These are phyloP conservation scores for Microsporum audouinii DNA, from an alignment of 2,329 filamentous ascomycete species.

Conservation along the genomic window DNA sequence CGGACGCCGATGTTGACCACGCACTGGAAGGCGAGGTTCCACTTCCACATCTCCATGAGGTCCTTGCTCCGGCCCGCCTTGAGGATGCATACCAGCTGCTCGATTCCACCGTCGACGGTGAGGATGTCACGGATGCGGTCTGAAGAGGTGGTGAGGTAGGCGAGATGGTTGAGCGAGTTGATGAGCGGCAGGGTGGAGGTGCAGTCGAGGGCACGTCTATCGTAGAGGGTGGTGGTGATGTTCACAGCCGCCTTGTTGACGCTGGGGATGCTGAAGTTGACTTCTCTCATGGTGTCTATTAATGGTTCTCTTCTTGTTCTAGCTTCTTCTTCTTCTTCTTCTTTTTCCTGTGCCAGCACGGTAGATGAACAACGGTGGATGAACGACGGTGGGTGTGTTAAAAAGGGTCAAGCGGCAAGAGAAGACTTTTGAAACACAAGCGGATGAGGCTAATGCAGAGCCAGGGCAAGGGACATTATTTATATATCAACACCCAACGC, in stretches of 20 bases:
- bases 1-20: constrained; percentile 97
- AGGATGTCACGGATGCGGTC: constrained; percentile 95
- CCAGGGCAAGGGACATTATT: background rate
- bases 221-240: constrained; percentile 96
- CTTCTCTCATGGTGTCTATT: constrained; percentile 76
- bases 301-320: background rate
- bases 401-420: background rate
- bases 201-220: constrained; percentile 92
- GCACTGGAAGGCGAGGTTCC: constrained; percentile 98
- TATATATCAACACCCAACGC: background rate
- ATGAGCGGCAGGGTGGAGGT: constrained; percentile 95
- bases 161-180: constrained; percentile 97
- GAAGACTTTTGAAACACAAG: background rate
- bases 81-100: constrained; percentile 90
- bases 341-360: background rate
- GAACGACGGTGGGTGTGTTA: background rate
- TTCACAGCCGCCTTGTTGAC: constrained; percentile 98
- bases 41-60: constrained; percentile 99
- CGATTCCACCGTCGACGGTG: constrained; percentile 96
- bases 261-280: constrained; percentile 98
- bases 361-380: background rate
- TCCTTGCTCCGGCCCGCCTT: constrained; percentile 96
- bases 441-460: background rate
- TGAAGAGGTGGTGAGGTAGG: constrained; percentile 95
- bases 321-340: background rate